Base-by-base conservation (phyloP, 78 protist genomes). In the Monosiga brevicollis region DNA sequence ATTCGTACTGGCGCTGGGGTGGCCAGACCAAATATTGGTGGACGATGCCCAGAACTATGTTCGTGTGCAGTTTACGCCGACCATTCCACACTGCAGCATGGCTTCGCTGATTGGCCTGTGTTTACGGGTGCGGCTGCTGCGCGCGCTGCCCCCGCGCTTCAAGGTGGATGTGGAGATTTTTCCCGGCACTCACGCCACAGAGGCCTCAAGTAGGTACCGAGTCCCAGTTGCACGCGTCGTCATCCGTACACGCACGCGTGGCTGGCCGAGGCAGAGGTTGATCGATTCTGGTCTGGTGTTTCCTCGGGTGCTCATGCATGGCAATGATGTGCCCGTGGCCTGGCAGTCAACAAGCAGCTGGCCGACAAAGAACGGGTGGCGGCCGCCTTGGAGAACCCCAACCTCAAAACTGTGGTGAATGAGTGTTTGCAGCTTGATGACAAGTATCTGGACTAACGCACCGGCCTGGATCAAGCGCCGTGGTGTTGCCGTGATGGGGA, bases 291-390 rank as follows among this genome's bases (percentile, higher is more conserved):
- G 22, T 41, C 15, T 37, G 23, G 1, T 11, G 29, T 26, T 34
- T 9, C 6, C 25, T 73, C 22, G 25, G 25, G 29, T 10, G 9
- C 49, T 6, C 80, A 15, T 78, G 36, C 42, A 6, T 1, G n/a
- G 38, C 41, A 2, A 25, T 40, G 38, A 2, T 78, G 26, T 1
- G 20, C 62, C 9, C 23, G 3, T 34, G 88, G 49, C 6, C 55
- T 10, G 0, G 1, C 79, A 20, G 90, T 91, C 55, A 93, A 91
- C 89, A 93, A 91, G 85, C 96, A 93, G 75, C 80, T 93, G 29
- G 83, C 62, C 79, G 96, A 93, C 85, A 93, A 93, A 79, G 96
- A 93, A 73, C 71, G 96, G 1, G 94, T 91, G 29, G 88, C 92
- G 0, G 96, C 96, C 0, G 96, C 96, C 1, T 82, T 93, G 20